Percentiles rank a stretch among this genome's conserved stretches.
Conservation (phyloP, 2,329 filamentous ascomycete genomes). For the Aspergillus sp. region DNA sequence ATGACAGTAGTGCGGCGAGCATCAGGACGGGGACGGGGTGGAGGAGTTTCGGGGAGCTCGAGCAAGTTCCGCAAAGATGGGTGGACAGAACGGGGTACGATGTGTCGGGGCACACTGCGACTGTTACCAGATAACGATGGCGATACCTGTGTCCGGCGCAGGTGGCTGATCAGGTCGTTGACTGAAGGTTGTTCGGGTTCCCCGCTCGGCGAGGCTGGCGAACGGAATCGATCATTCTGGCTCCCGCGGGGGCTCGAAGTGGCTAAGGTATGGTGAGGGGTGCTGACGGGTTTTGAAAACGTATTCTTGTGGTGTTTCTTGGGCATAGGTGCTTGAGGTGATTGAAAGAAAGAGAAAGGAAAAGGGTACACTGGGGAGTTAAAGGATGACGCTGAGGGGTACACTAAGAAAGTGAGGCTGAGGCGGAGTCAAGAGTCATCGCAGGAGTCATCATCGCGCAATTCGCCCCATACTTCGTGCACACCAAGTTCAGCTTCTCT, state of each 20-base stretch:
- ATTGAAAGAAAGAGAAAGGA: conserved; percentile 9
- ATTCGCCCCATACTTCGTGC: not conserved
- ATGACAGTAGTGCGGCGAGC: conserved; percentile 30
- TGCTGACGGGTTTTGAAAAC: conserved; percentile 41
- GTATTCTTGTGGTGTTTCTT: conserved; percentile 46
- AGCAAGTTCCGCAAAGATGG: conserved; percentile 47
- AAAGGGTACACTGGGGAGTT: conserved; percentile 1
- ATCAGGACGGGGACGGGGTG: conserved; percentile 42
- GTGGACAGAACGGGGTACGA: conserved; percentile 41
- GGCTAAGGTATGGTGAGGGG: conserved; percentile 40
- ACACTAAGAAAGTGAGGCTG: not conserved
- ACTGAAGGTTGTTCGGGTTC: conserved; percentile 35
- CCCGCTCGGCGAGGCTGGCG: conserved; percentile 21
- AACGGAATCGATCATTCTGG: conserved; percentile 27
- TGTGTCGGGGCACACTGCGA: conserved; percentile 17
- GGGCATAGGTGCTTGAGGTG: conserved; percentile 39
- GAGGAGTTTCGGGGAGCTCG: conserved; percentile 44
- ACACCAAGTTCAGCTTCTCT: not conserved
- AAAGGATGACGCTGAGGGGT: conserved; percentile 5
- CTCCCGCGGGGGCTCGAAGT: conserved; percentile 25
- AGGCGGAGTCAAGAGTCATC: not conserved
- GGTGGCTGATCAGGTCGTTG: conserved; percentile 49
- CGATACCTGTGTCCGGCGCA: conserved; percentile 43
- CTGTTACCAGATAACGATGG: conserved; percentile 19
- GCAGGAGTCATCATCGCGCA: not conserved